Base-by-base conservation (phyloP, 2,329 filamentous ascomycete species). In the Paraphaeosphaeria minitans region DNA sequence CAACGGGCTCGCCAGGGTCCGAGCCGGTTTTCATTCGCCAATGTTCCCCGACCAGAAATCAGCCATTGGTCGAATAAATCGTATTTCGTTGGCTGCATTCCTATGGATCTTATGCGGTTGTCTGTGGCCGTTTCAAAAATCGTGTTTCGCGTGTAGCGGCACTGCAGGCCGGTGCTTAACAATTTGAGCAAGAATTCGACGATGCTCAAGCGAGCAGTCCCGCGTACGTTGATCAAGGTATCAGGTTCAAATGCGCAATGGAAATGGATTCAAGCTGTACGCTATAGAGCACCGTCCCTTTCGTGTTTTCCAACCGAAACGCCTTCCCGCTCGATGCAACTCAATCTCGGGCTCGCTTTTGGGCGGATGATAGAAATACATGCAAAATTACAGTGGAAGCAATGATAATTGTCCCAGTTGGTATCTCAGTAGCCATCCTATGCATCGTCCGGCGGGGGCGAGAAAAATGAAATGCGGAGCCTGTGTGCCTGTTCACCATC, bases 391-490 rank as follows among this genome's bases (percentile, higher is more conserved):
- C 65, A 74, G 54, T 61, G 65, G 67, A 49, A 62, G 49, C 54
- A 55, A 55, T 39, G 10, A 53, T 52, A 66, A 66, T 69, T 66
- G 63, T 65, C 60, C 50, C 31, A 29, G 37, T 42, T 56, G 45
- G 56, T 57, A 61, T 45, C 45, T 21, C 24, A 39, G 31, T 9
- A 27, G 22, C 45, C 57, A 42, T 59, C 51, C 64, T 71, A 73
- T 60, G 66, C 63, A 57, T 78, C 68, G 60, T 77, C 75, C 29
- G 76, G 76, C 8, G 75, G 75, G 41, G 71, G 67, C 48, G 75
- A 76, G 65, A 78, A 77, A 58, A 77, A 63, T 22, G 72, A 68
- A 55, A 77, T 70, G 60, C 76, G 75, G 72, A 78, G 69, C 54
- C 76, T 71, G 64, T 78, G 76, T 39, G 72, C 65, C 76, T 78